Percentiles rank a stretch among this genome's conserved stretches.
These are phyloP conservation scores for Scleromitrula shiraiana DNA, from an alignment of 2,329 filamentous ascomycete species.

Conservation along the genomic window DNA sequence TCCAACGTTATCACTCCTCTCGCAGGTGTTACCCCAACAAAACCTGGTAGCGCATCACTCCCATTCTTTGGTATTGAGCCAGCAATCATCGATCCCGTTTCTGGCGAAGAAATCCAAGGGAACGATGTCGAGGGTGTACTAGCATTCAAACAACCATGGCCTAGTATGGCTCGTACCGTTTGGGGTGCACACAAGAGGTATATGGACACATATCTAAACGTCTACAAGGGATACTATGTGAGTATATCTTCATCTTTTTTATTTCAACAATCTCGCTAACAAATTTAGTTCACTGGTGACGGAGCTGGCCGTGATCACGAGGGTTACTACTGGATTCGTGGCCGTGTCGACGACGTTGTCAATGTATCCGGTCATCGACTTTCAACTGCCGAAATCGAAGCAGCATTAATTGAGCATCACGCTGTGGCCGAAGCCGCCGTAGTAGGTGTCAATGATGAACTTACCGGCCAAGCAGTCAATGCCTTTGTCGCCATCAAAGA, in stretches of 20 bases:
- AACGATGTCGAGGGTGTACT: slow-evolving; percentile 97
- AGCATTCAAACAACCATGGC: slow-evolving; percentile 67
- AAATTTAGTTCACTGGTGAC: slow-evolving; percentile 71
- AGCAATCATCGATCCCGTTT: slow-evolving; percentile 93
- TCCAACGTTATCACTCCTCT: slow-evolving; percentile 93
- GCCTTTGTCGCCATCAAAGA: slow-evolving; percentile 94
- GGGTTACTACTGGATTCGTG: slow-evolving; percentile 99
- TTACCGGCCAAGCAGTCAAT: slow-evolving; percentile 95
- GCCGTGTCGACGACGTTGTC: slow-evolving; percentile 95
- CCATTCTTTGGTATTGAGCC: slow-evolving; percentile 99
- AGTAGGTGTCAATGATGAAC: slow-evolving; percentile 84
- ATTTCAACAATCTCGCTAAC: slow-evolving; percentile 12
- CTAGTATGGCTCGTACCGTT: slow-evolving; percentile 95
- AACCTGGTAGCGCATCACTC: slow-evolving; percentile 89
- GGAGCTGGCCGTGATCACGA: slow-evolving; percentile 94
- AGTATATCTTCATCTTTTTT: slow-evolving; percentile 33
- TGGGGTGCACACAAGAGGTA: slow-evolving; percentile 98
- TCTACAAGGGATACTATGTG: slow-evolving; percentile 97
- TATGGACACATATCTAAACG: slow-evolving; percentile 96
- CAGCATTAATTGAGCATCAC: slow-evolving; percentile 86
- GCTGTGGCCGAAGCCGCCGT: slow-evolving; percentile 90
- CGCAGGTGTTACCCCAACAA: slow-evolving; percentile 88
- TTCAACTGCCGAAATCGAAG: slow-evolving; percentile 96
- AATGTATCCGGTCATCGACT: slow-evolving; percentile 95
- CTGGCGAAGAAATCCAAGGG: slow-evolving; percentile 83